Percentiles rank a stretch among this genome's conserved stretches.
phyloP scores from a whole-genome alignment of 2,329 filamentous ascomycete species.

The Hypoxylon rubiginosum region DNA sequence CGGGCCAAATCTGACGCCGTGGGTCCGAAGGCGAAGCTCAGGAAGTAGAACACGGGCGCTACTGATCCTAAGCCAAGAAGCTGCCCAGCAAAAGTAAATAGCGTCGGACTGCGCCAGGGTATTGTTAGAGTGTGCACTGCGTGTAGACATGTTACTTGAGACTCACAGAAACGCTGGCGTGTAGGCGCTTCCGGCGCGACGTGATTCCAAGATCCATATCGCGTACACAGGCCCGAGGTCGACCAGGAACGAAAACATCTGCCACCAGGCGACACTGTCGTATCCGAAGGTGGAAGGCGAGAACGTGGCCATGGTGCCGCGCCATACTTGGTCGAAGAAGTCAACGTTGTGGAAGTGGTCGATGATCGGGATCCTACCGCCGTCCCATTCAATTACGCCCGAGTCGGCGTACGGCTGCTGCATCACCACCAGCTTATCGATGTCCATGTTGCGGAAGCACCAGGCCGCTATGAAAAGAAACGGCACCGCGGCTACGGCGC shows the following conservation, averaged over 20 bases:
- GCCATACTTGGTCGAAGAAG: constrained; percentile 38
- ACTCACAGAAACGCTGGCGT: constrained; percentile 44
- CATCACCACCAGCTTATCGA: constrained; percentile 25
- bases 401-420: constrained; percentile 35
- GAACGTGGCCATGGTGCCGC: constrained; percentile 39
- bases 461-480: constrained; percentile 37
- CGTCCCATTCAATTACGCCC: constrained; percentile 41
- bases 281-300: constrained; percentile 37
- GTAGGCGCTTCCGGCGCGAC: constrained; percentile 29
- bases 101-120: constrained; percentile 20
- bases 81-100: constrained; percentile 34
- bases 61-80: constrained; percentile 28
- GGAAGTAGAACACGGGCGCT: constrained; percentile 40
- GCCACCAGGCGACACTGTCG: constrained; percentile 44
- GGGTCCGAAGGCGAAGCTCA: constrained; percentile 32
- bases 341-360: constrained; percentile 36
- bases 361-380: constrained; percentile 36
- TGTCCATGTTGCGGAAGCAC: constrained; percentile 34
- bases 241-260: constrained; percentile 43
- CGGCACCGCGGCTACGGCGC: constrained; percentile 28
- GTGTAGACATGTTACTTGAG: neutral
- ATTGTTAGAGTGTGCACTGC: constrained; percentile 2
- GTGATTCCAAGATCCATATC: constrained; percentile 44
- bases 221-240: constrained; percentile 45
- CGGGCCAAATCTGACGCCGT: constrained; percentile 29